Evolutionary conservation across 2,329 filamentous ascomycete genomes (phyloP).

Genomic region (Alternaria triticimaculans): DNA sequence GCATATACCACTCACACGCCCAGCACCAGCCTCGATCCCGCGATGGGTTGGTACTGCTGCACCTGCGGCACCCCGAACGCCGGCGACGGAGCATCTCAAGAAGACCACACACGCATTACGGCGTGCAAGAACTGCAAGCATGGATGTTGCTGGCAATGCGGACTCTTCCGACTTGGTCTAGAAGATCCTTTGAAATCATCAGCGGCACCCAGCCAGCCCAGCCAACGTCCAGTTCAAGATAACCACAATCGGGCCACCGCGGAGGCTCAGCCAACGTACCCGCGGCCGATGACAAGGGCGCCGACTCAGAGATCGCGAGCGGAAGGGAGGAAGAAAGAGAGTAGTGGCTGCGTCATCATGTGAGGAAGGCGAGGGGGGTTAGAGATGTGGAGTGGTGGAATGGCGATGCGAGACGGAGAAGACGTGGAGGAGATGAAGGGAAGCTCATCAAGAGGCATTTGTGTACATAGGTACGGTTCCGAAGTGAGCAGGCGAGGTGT

Average conservation of each 20-base stretch:
- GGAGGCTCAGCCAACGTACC: neutral
- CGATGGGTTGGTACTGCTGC: neutral
- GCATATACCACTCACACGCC: neutral
- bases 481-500: neutral
- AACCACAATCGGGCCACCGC: fast-evolving
- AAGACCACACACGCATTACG: neutral
- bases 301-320: neutral
- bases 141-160: neutral
- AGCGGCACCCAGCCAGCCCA: neutral
- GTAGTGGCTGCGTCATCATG: neutral
- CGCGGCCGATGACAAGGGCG: neutral
- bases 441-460: neutral
- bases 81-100: neutral
- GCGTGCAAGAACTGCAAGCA: neutral
- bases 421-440: too few species aligned
- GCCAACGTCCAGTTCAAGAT: neutral
- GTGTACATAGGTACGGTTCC: neutral
- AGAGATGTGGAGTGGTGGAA: too few species aligned
- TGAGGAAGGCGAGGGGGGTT: neutral
- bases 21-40: neutral
- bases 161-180: fast-evolving
- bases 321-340: neutral
- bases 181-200: neutral
- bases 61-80: neutral
- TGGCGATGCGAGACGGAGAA: too few species aligned